Base-by-base conservation (phyloP, 805 yeast genomes). In the Candida awuae region DNA sequence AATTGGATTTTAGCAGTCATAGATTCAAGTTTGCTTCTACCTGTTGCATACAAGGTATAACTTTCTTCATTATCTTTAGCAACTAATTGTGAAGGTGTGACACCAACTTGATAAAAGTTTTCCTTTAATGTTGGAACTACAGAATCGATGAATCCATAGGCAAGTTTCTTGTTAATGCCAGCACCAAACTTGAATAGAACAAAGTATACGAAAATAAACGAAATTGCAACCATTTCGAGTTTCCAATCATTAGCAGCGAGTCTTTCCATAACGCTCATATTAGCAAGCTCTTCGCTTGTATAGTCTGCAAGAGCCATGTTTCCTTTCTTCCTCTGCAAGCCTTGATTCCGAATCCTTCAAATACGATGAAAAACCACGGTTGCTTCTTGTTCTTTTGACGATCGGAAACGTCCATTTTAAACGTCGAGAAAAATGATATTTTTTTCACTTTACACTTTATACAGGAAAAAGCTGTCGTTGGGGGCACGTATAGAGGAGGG, bases 41-140 rank as follows among this genome's bases (percentile, higher is more conserved):
- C 98, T 41, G 95, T 73, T 31, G 96, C 94, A 58, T 85, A 92
- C 27, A 84, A 67, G 9, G 67, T 62, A 59, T 62, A 85, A 43
- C 69, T 65, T 50, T 80, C 78, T 19, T 78, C 65, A 35, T 77
- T 72, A 54, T 82, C 94, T 58, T 74, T 70, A 49, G 77, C 66
- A 46, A 69, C 67, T 51, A 75, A 61, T 41, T 66, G 58, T 17
- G 61, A 63, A 29, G 54, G 41, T 6, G 66, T 54, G 26, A 70
- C 74, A 45, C 95, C 95, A 43, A 81, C 88, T 56, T 82, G 87
- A 52, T 68, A 75, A 57, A 92, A 92, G 57, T 88, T 81, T 29
- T 71, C 70, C 32, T 69, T 65, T 43, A 88, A 67, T 8, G 69
- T 73, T 1, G 70, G 72, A 23, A 67, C 54, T 29, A 77, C 62